Base-by-base conservation (phyloP, 805 yeast genomes). In the Starmera pachycereana region DNA sequence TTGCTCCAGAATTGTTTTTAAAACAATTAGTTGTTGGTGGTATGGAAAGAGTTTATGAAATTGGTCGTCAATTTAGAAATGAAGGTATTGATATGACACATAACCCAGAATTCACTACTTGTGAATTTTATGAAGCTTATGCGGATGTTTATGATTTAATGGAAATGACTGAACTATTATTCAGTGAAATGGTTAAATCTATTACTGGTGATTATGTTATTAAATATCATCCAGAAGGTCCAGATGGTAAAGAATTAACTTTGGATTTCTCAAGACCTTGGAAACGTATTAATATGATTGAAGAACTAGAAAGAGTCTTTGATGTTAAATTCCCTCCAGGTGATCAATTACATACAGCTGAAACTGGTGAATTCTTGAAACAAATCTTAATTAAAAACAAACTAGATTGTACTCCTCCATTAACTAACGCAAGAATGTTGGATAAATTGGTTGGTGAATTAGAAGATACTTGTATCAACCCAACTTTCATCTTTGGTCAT, bases 61-160 rank as follows among this genome's bases (percentile, higher is more conserved):
- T 90, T 58, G 98, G 98, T 46, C 87, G 97, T 68, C 97, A 89
- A 69, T 90, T 90, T 73, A 84, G 98, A 76, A 90, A 90, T 62
- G 97, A 90, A 68, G 97, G 97, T 66, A 89, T 90, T 49, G 98
- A 90, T 66, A 78, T 85, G 90, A 90, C 97, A 48, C 98, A 90
- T 67, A 90, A 90, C 76, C 97, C 97, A 42, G 98, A 90, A 71
- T 90, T 90, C 70, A 90, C 97, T 56, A 89, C 97, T 44, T 90
- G 97, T 75, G 98, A 90, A 70, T 90, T 90, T 68, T 90, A 90
- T 66, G 90, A 88, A 72, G 97, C 97, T 35, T 90, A 86, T 56
- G 97, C 97, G 44, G 97, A 90, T 66, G 95, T 89, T 39, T 86
- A 86, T 60, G 97, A 92, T 61, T 74, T 90, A 57, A 90, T 90